Evolutionary conservation across 2,329 filamentous ascomycete species (phyloP).

Genomic region (Biscogniauxia mediterranea): DNA sequence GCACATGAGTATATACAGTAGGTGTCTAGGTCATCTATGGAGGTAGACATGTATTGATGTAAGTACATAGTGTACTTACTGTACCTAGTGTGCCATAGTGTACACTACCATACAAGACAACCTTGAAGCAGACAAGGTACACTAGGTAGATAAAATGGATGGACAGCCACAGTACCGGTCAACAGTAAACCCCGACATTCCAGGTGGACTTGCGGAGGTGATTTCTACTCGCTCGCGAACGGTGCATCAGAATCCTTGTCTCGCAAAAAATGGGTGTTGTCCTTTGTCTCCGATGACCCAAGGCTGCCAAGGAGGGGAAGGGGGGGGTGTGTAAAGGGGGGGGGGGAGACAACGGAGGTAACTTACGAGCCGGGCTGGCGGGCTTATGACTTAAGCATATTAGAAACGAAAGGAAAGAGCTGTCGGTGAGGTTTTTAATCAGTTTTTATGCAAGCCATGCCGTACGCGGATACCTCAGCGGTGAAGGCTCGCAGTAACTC

Average conservation of each 20-base stretch:
- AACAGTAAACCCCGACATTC: conserved; percentile 25
- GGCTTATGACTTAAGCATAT: conserved; percentile 30
- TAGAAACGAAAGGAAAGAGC: conserved; percentile 7
- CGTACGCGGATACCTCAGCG: conserved; percentile 3
- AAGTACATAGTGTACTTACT: conserved; percentile 1
- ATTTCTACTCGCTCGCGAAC: conserved; percentile 9
- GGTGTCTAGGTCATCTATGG: background rate
- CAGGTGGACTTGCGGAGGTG: conserved; percentile 15
- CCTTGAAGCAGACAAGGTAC: background rate
- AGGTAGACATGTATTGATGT: background rate
- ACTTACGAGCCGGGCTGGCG: conserved; percentile 14
- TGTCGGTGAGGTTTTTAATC: conserved; percentile 20
- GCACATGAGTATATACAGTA: conserved; percentile 2
- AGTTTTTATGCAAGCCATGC: conserved; percentile 17
- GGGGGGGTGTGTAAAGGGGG: background rate
- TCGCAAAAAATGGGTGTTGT: conserved; percentile 13
- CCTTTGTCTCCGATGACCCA: conserved; percentile 29
- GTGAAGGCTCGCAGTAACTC: conserved; percentile 16
- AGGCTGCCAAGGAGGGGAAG: background rate
- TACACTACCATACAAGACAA: too few species aligned
- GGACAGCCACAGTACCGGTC: conserved; percentile 22
- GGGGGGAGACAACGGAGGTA: conserved; percentile 15
- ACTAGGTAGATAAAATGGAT: background rate
- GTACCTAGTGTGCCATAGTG: too few species aligned
- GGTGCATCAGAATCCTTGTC: conserved; percentile 8